Base-by-base conservation (phyloP, 176 grass and related monocot species). In the Zea mays region DNA sequence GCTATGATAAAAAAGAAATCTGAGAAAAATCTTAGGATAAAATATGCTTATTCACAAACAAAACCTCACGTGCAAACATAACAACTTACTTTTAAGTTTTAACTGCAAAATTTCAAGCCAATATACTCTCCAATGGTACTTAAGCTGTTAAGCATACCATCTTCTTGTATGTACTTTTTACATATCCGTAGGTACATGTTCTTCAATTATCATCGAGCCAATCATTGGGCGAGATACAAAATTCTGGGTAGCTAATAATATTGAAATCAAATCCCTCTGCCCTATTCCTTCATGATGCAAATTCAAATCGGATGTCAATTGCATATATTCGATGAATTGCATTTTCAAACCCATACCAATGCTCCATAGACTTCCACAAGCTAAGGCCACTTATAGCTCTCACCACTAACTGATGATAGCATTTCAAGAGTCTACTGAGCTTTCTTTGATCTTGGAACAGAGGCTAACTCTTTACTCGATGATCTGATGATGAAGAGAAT, bases 401-500 rank as follows among this genome's bases (percentile, higher is more conserved):
- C 5, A 15, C 8, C 35, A 75, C 41, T 6, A 39, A 73, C 49
- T 67, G 33, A n/a, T 12, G 38, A 77, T 39, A 72, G 47, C 39
- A 72, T 0, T 41, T 59, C 19, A 65, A 72, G 73, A 8, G 21
- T n/a, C 78, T 88, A 91, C 84, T 90, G 76, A 61, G 71, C 49
- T 65, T 90, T 97, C 54, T 90, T 92, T 33, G 16, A 83, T 82
- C 79, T 81, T 78, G 65, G 82, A 77, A 71, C 65, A 1, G 83
- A 86, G 4, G 54, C 64, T 63, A 83, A 41, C 21, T 92, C 89
- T 92, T 83, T 85, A 80, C 56, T 86, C 12, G 87, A 92, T 58
- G 96, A 77, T 91, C 90, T 90, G 65, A 99, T 81, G 49, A 95
- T 92, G 77, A 95, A 95, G 58, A 92, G 87, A 71, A 90, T 39